Conservation (phyloP, 2,329 filamentous ascomycete genomes). For the Esteya vermicola region DNA sequence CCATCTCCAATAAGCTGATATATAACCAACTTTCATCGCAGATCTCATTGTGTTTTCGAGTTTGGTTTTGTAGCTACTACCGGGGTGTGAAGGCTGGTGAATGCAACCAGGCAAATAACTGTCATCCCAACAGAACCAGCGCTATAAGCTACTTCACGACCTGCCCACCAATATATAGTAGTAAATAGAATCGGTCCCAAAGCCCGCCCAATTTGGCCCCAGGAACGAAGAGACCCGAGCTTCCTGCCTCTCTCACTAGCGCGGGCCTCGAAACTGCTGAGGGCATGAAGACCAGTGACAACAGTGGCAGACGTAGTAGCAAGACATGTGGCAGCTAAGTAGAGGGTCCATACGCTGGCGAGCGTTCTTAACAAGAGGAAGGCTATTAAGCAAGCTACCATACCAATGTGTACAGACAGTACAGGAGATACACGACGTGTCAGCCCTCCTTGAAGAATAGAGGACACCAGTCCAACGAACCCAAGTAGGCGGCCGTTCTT, state of each 20-base stretch:
- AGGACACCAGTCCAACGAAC: slow-evolving; percentile 81
- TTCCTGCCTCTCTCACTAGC: slow-evolving; percentile 73
- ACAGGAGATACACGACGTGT: slow-evolving; percentile 75
- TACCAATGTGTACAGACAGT: slow-evolving; percentile 63
- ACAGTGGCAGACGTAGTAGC: slow-evolving; percentile 89
- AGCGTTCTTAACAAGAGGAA: slow-evolving; percentile 69
- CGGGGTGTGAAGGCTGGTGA: slow-evolving; percentile 57
- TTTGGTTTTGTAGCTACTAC: slow-evolving; percentile 16
- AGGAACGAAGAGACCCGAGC: slow-evolving; percentile 65
- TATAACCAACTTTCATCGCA: too few species aligned
- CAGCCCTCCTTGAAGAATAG: slow-evolving; percentile 83
- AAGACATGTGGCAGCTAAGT: slow-evolving; percentile 67
- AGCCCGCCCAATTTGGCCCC: slow-evolving; percentile 78
- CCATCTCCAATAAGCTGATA: too few species aligned
- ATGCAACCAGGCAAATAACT: slow-evolving; percentile 55
- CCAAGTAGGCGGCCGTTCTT: slow-evolving; percentile 78
- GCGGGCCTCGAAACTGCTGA: slow-evolving; percentile 79
- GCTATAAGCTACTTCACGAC: slow-evolving; percentile 69
- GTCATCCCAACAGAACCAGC: slow-evolving; percentile 71
- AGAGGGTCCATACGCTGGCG: slow-evolving; percentile 54
- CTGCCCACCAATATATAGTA: slow-evolving; percentile 96
- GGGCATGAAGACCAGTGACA: slow-evolving; percentile 80
- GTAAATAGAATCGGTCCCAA: slow-evolving; percentile 84
- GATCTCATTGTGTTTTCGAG: slow-evolving; percentile 1
- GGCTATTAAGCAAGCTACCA: slow-evolving; percentile 60